Conservation (phyloP, 768 basidiomycete species). For the Pleurotus cornucopiae region DNA sequence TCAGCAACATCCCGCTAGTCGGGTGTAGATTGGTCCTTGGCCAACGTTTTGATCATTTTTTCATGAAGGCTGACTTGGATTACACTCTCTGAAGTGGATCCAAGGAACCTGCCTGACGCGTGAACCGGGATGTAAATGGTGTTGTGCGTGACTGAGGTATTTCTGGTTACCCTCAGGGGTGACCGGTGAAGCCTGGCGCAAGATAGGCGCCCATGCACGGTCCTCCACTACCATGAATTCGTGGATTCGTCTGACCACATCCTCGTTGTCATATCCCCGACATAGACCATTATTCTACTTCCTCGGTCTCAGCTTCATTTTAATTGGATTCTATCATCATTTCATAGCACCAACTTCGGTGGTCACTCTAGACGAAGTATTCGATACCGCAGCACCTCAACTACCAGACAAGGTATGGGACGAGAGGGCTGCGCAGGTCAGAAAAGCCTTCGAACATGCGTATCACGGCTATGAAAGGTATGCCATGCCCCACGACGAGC, state of each 20-base stretch:
- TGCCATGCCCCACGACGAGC: slow-evolving; percentile 62
- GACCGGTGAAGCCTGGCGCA: too few relatives aligned
- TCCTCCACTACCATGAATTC: too few relatives aligned
- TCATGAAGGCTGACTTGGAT: slow-evolving; percentile 21
- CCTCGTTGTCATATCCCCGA: too few relatives aligned
- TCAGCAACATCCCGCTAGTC: slow-evolving; percentile 58
- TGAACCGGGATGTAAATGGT: too few relatives aligned
- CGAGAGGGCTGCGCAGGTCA: slow-evolving; percentile 51
- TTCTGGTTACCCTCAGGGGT: too few relatives aligned
- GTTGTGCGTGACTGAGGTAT: too few relatives aligned
- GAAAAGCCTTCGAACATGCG: slow-evolving; percentile 60
- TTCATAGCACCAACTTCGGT: not conserved
- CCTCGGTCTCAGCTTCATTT: not conserved
- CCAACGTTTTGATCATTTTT: slow-evolving; percentile 43
- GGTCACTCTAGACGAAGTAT: not conserved
- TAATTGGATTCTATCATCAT: not conserved
- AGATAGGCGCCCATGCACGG: too few relatives aligned
- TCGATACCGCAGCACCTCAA: not conserved
- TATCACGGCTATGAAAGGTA: slow-evolving; percentile 61
- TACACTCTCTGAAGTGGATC: too few relatives aligned
- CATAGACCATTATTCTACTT: too few relatives aligned
- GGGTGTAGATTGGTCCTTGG: slow-evolving; percentile 35
- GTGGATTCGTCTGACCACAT: too few relatives aligned
- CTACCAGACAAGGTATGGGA: slow-evolving; percentile 39
- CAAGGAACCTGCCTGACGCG: too few relatives aligned